Conservation (phyloP, 495 filamentous ascomycete genomes). For the Usnea hakonensis region DNA sequence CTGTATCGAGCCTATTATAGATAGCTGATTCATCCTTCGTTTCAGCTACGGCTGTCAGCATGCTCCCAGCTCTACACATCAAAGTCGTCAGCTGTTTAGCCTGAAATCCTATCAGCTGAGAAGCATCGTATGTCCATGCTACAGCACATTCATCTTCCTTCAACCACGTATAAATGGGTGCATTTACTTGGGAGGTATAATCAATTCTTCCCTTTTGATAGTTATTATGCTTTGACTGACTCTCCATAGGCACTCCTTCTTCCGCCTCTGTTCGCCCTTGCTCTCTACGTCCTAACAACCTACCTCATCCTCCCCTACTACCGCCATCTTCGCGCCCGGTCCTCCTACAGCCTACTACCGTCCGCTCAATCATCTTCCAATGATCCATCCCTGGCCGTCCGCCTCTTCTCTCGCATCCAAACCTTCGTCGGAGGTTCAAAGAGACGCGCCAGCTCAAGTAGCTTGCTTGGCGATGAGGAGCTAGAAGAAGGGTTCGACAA, state of each 20-base stretch:
- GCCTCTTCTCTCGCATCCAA: constrained; percentile 10
- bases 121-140: neutral
- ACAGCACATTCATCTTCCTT: neutral
- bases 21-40: neutral
- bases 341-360: constrained; percentile 43
- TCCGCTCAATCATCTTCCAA: constrained; percentile 12
- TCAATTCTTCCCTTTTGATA: neutral
- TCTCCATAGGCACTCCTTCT: constrained; percentile 60
- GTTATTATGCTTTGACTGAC: neutral
- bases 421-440: constrained; percentile 9
- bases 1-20: no score
- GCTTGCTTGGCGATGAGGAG: constrained; percentile 25
- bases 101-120: neutral
- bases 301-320: constrained; percentile 69
- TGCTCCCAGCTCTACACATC: neutral
- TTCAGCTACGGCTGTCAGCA: neutral
- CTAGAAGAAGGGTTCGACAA: constrained; percentile 20
- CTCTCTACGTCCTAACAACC: constrained; percentile 63
- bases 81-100: neutral
- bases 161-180: neutral
- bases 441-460: constrained; percentile 16
- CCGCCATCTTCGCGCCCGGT: constrained; percentile 66
- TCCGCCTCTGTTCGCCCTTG: constrained; percentile 67
- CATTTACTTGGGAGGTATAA: constrained; percentile 12
- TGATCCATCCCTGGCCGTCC: constrained; percentile 7